Base-by-base conservation (phyloP, 768 basidiomycete genomes). In the Mycena indigotica region DNA sequence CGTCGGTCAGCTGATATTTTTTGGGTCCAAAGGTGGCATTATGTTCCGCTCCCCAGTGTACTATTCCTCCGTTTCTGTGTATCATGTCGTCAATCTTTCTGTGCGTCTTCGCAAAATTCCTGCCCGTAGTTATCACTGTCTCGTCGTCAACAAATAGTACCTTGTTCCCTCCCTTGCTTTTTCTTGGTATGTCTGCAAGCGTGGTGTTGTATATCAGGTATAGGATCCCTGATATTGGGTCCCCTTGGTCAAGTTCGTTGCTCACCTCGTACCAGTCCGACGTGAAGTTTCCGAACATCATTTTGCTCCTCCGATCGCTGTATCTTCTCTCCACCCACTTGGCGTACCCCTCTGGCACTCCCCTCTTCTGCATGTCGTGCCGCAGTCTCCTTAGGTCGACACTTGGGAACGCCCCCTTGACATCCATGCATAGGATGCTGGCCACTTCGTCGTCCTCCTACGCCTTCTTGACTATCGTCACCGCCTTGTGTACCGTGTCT, bases 381-480 rank as follows among this genome's bases (percentile, higher is more conserved):
- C 72, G 30, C 0, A 80, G 70, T 0, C 60, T 23, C 1, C 70
- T 69, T 0, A 59, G 68, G 6, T 71, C 72, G 0, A 70, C 71
- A 23, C 58, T 30, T 13, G 6, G 32, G 17, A 41, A 32, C 23
- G 59, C 41, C 4, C 23, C 19, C 40, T 59, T 38, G 32, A 49
- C 29, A 19, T 61, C 19, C 60, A 35, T 32, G 32, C 49, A 56
- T 12, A 51, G 28, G 4, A 51, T 25, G 19, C 50, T 51, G 4
- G 50, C 50, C 29, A 51, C 50, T 32, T 51, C n/a, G 25, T 30
- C 50, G 15, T 28, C 19, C 4, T 15, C 26, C 50, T 30, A 51
- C 17, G 50, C 50, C 5, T 51, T 30, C 50, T 51, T 51, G 25
- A 51, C 25, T n/a, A 24, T 32, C n/a, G 29, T 53, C 21, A 64